Base-by-base conservation (phyloP, 495 filamentous ascomycete genomes). In the Pyronema domesticum region DNA sequence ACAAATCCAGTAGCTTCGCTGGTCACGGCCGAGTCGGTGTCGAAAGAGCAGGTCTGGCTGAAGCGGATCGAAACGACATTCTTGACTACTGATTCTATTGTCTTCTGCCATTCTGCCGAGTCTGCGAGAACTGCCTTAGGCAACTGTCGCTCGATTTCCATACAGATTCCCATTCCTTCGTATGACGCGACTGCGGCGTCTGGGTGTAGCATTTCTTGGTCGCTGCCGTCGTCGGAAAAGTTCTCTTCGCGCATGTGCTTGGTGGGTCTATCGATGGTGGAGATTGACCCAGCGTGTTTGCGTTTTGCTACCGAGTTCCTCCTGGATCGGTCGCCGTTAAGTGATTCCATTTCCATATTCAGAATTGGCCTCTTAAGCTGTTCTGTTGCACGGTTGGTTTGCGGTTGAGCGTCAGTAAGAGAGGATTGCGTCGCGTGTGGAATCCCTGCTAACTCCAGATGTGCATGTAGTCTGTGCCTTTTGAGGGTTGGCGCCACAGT, bases 1-100 rank as follows among this genome's bases (percentile, higher is more conserved):
- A 99, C 89, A 67, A 96, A 99, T 3, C 91, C 91, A 0, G 91
- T 96, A 37, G 91, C 91, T 68, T 99, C 93, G 63, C 85, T 93
- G 13, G 87, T 84, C 64, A 91, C 78, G 3, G 93, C 94, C 13
- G 86, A 71, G 59, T 96, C 93, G 13, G 91, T 96, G 66, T 99
- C 91, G 65, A 99, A 99, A 4, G 91, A 87, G 69, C 86, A 94
- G 0, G 93, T 96, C 72, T 95, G 89, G 67, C 89, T 96, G 72
- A 99, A 99, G 57, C 94, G 85, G 67, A 99, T 96, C 10, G 87
- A 94, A 34, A 99, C 93, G 1, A 95, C 91, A 51, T 83, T 93
- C 58, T 78, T 76, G 18, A 99, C 89, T 2, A 95, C 93, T 42
- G 76, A 79, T 71, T 96, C 87, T 58, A 99, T 94, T 3, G 89